Evolutionary conservation across 1,284 basidiomycete genomes (phyloP), one percentile per base, ranked within the genome.

Genomic region (Earliella scabrosa): DNA sequence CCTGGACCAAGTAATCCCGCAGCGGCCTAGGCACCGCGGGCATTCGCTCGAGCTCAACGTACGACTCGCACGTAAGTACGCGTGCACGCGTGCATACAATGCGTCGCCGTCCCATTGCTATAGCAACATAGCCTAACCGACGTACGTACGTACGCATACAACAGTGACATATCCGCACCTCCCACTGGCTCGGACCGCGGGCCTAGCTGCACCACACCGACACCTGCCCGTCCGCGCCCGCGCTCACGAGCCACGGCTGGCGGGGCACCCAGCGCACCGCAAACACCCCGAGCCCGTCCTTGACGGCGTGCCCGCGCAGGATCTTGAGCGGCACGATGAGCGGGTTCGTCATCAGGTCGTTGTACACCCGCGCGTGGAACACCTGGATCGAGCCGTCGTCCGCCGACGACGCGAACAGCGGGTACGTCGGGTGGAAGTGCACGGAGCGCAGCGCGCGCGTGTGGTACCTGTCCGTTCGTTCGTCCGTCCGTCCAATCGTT

Each of bases 281-380:
- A 61, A 99, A 80, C 45, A 98, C 95, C 45, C 97, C 97, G 39
- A 99, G 82, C 1, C 91, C 92, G 29, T 97, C 92, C 54, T 76
- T 83, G 52, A 98, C 76, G 49, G 83, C 77, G 75, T 99, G 97
- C 26, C 95, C 97, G 31, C 93, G 81, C 48, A 99, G 80, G 57
- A 99, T 96, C 77, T 99, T 99, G 67, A 99, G 80, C 27, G 97
- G 97, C 0, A 99, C 97, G 67, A 99, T 95, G 55, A 98, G 80
- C 32, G 97, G 93, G 74, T 98, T 96, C 56, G 93, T 95, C 83
- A 96, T 91, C 48, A 98, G 82, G 71, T 98, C 97, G 67, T 85
- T 90, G 76, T 93, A 98, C 34, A 99, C 92, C 56, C 95, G 89
- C 23, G 90, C 85, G 74, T 99, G 97, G 86, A 99, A 99, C 58